Evolutionary conservation across 306 rosid genomes (phyloP).

Genomic region (Acacia confusa): DNA sequence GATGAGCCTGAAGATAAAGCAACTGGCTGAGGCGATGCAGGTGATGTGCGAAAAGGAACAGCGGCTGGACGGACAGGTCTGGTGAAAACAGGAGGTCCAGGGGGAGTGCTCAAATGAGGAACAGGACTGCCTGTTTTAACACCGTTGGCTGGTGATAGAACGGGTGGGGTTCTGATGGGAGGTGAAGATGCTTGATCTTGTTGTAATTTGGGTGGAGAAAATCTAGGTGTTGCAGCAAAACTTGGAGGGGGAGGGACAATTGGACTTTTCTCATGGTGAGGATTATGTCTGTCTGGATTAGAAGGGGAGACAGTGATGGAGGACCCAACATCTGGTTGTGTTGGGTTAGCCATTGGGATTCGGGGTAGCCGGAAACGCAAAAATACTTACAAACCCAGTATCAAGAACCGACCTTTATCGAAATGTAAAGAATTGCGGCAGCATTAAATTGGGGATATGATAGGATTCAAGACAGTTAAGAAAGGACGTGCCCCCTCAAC

Average conservation of each 20-base stretch:
- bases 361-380: conserved; percentile 14
- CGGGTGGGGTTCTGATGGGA: conserved; percentile 43
- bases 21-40: conserved; percentile 91
- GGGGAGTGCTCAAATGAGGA: conserved; percentile 93
- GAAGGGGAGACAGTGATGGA: conserved; percentile 41
- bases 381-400: conserved; percentile 34
- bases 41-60: conserved; percentile 87
- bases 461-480: conserved; percentile 29
- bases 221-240: conserved; percentile 50
- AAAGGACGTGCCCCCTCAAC: conserved; percentile 18
- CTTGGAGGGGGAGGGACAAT: conserved; percentile 44
- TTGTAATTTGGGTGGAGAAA: conserved; percentile 63
- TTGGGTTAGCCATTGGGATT: conserved; percentile 67
- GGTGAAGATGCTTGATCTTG: conserved; percentile 66
- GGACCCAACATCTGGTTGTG: conserved; percentile 67
- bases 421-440: conserved; percentile 25
- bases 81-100: conserved; percentile 93
- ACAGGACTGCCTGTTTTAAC: conserved; percentile 61
- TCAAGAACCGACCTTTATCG: conserved; percentile 38
- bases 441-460: conserved; percentile 17
- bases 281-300: conserved; percentile 43
- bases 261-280: conserved; percentile 50
- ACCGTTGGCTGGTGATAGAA: conserved; percentile 66
- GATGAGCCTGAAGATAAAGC: conserved; percentile 69
- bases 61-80: conserved; percentile 97